Conservation (phyloP, 495 filamentous ascomycete genomes). For the Hyaloscypha hepaticicola region DNA sequence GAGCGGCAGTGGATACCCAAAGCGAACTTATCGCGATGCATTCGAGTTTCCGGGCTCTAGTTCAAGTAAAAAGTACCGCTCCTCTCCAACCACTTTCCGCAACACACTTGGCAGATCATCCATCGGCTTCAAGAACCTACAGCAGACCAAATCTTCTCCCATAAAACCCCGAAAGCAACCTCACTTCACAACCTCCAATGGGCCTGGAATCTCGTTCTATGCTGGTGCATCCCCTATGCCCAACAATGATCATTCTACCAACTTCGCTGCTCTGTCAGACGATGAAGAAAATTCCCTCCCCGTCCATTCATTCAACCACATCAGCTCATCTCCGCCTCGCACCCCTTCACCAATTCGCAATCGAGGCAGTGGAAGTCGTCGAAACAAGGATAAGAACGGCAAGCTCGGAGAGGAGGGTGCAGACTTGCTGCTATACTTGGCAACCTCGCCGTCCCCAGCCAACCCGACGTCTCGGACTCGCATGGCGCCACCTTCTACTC, state of each 20-base stretch:
- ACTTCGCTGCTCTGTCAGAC: slow-evolving; percentile 64
- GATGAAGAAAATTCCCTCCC: slow-evolving; percentile 80
- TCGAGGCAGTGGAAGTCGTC: slow-evolving; percentile 34
- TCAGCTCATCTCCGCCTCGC: slow-evolving; percentile 73
- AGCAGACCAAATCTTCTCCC: slow-evolving; percentile 80
- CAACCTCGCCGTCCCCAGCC: slow-evolving; percentile 87
- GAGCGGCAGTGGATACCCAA: slow-evolving; percentile 52
- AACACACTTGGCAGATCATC: slow-evolving; percentile 47
- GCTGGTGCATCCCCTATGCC: slow-evolving; percentile 65
- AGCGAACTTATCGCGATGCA: slow-evolving; percentile 52
- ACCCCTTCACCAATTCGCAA: slow-evolving; percentile 75
- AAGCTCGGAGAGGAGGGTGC: slow-evolving; percentile 77
- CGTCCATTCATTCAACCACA: slow-evolving; percentile 66
- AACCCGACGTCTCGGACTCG: slow-evolving; percentile 33
- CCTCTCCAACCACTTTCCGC: slow-evolving; percentile 61
- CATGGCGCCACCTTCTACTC: slow-evolving; percentile 80
- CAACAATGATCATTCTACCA: slow-evolving; percentile 47
- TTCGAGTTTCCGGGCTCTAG: slow-evolving; percentile 42
- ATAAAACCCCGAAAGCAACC: slow-evolving; percentile 62
- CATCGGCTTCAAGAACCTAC: slow-evolving; percentile 70
- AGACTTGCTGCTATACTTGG: slow-evolving; percentile 87
- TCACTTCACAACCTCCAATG: slow-evolving; percentile 59
- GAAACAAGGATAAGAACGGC: slow-evolving; percentile 37
- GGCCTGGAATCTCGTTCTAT: slow-evolving; percentile 69
- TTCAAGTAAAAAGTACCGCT: slow-evolving; percentile 64